Conservation (phyloP, 2,329 filamentous ascomycete species). For the Ophiocordyceps camponoti-rufipedis region DNA sequence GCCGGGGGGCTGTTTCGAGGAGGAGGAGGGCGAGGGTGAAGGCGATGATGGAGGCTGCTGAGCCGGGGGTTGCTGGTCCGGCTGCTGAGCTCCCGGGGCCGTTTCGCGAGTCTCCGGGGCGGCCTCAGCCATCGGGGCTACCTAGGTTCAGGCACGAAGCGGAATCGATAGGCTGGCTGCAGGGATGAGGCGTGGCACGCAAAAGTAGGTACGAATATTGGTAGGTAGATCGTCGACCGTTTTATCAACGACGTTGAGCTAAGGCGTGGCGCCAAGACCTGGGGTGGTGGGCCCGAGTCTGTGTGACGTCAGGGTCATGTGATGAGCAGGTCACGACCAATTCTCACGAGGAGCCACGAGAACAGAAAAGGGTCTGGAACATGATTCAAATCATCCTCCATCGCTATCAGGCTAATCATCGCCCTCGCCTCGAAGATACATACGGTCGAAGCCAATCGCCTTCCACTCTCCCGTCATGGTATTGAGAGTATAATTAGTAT, state of each 20-base stretch:
- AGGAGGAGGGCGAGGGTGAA: neutral
- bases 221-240: neutral
- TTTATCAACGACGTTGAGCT: too few species aligned
- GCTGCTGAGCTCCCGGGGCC: neutral
- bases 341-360: neutral
- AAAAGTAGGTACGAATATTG: too few species aligned
- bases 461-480: slow-evolving; percentile 8
- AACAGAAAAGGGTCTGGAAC: too few species aligned
- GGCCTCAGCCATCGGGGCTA: neutral
- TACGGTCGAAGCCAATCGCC: slow-evolving; percentile 8
- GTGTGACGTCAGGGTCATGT: too few species aligned
- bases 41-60: neutral
- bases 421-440: slow-evolving; percentile 3
- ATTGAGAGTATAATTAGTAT: slow-evolving; percentile 32
- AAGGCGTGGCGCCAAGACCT: neutral
- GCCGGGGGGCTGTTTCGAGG: slow-evolving; percentile 37
- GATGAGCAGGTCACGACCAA: too few species aligned
- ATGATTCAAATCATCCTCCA: neutral
- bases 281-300: neutral
- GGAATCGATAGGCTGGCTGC: neutral
- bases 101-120: neutral
- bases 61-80: too few species aligned
- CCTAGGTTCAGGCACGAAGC: neutral
- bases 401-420: neutral
- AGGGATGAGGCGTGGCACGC: neutral